phyloP scores from a whole-genome alignment of 2,329 filamentous ascomycete species.

The Colletotrichum tofieldiae region DNA sequence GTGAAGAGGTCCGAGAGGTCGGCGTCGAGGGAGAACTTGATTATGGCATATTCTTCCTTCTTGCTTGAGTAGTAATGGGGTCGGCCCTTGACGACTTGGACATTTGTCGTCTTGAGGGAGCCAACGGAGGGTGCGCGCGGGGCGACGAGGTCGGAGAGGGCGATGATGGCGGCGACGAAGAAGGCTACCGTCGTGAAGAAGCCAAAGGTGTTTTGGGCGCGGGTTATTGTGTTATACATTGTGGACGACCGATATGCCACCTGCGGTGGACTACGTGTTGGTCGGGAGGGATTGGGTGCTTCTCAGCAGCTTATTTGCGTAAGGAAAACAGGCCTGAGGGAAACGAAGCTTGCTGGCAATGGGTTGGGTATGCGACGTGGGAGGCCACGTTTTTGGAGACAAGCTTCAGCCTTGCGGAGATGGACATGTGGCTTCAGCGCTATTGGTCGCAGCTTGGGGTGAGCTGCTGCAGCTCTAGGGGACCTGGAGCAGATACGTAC shows the following conservation, averaged over 20 bases:
- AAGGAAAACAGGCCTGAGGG: not conserved
- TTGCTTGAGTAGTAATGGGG: slow-evolving; percentile 97
- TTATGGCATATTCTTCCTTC: slow-evolving; percentile 95
- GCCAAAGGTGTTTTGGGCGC: slow-evolving; percentile 93
- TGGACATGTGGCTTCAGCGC: slow-evolving; percentile 36
- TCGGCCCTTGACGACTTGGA: slow-evolving; percentile 91
- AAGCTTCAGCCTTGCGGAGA: slow-evolving; percentile 41
- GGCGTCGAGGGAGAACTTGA: slow-evolving; percentile 93
- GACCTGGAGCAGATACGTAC: not conserved
- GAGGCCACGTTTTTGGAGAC: slow-evolving; percentile 35
- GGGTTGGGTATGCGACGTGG: slow-evolving; percentile 26
- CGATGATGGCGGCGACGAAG: slow-evolving; percentile 83
- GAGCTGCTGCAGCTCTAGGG: slow-evolving; percentile 5
- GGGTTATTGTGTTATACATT: slow-evolving; percentile 92
- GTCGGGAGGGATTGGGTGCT: not conserved
- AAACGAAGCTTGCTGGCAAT: slow-evolving; percentile 9
- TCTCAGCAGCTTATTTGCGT: slow-evolving; percentile 27
- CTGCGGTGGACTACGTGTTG: slow-evolving; percentile 10
- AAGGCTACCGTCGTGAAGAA: slow-evolving; percentile 98
- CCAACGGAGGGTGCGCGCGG: slow-evolving; percentile 77
- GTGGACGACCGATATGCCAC: slow-evolving; percentile 48
- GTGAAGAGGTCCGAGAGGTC: slow-evolving; percentile 95
- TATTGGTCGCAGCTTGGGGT: slow-evolving; percentile 22
- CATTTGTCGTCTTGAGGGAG: slow-evolving; percentile 77
- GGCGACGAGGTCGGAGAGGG: slow-evolving; percentile 81